phyloP scores from a whole-genome alignment of 2,329 filamentous ascomycete genomes.

The Microcera coccophila region DNA sequence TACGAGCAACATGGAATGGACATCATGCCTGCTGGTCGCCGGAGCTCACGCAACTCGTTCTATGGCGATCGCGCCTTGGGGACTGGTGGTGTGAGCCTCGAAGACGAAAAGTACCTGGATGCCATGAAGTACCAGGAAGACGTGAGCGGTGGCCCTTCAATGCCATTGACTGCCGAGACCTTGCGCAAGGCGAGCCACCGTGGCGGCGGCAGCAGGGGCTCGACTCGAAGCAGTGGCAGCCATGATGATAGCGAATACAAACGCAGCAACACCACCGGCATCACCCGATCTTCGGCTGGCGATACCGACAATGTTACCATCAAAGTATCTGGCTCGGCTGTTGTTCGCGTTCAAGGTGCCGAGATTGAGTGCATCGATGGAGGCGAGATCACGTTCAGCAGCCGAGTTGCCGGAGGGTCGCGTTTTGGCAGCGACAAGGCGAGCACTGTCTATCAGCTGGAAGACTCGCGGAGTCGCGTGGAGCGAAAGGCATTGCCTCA shows the following conservation, averaged over 20 bases:
- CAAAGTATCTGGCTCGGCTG: slow-evolving; percentile 53
- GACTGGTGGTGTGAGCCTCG: slow-evolving; percentile 32
- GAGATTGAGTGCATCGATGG: slow-evolving; percentile 58
- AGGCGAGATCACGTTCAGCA: slow-evolving; percentile 56
- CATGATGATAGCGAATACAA: slow-evolving; percentile 62
- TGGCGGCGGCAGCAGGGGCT: slow-evolving; percentile 50
- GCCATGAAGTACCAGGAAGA: slow-evolving; percentile 51
- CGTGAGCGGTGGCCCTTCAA: slow-evolving; percentile 41
- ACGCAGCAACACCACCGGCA: slow-evolving; percentile 58
- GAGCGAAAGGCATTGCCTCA: slow-evolving; percentile 43
- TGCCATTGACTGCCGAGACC: slow-evolving; percentile 53
- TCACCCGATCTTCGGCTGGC: slow-evolving; percentile 50
- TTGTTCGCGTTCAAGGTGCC: slow-evolving; percentile 53
- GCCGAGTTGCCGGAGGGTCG: slow-evolving; percentile 21
- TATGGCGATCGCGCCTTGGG: slow-evolving; percentile 36
- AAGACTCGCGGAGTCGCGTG: slow-evolving; percentile 44
- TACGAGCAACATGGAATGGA: slow-evolving; percentile 40
- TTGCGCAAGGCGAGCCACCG: slow-evolving; percentile 48
- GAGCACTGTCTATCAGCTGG: slow-evolving; percentile 46
- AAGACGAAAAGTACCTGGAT: slow-evolving; percentile 37
- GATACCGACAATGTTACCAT: slow-evolving; percentile 60
- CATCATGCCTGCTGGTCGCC: slow-evolving; percentile 37
- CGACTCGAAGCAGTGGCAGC: slow-evolving; percentile 56
- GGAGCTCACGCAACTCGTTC: slow-evolving; percentile 39
- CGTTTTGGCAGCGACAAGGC: slow-evolving; percentile 50